phyloP scores from a whole-genome alignment of 1,284 basidiomycete species.

The Boletellus dicymbophilus region DNA sequence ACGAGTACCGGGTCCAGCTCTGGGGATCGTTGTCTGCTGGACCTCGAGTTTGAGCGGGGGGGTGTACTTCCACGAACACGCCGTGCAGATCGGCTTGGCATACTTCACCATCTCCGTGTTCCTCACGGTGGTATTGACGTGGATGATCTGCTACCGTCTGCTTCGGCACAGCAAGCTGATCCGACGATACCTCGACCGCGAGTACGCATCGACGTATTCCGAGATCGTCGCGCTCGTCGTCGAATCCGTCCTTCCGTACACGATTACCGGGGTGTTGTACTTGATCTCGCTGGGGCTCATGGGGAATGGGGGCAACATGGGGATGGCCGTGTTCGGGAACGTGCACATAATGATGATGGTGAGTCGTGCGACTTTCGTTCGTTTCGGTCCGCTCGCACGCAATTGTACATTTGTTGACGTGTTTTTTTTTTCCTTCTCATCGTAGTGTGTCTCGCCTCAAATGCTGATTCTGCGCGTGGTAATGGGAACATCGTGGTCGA shows the following conservation, averaged over 20 bases:
- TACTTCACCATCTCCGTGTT: constrained; percentile 5
- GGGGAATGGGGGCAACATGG: neutral
- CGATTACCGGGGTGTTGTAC: constrained; percentile 8
- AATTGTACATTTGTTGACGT: neutral
- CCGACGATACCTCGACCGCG: constrained; percentile 2
- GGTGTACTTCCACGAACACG: neutral
- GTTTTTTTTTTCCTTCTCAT: too few species aligned
- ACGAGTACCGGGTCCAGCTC: neutral
- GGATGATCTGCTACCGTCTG: constrained; percentile 13
- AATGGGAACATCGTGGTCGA: constrained; percentile 2
- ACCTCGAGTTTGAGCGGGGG: neutral
- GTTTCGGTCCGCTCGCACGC: neutral
- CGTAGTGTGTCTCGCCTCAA: constrained; percentile 25
- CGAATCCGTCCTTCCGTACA: constrained; percentile 14
- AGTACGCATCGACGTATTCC: constrained; percentile 7
- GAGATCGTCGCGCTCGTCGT: constrained; percentile 4
- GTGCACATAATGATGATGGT: constrained; percentile 9
- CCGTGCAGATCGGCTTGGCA: constrained; percentile 1
- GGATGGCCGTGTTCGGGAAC: neutral
- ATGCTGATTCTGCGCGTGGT: constrained; percentile 20
- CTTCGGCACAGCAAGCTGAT: constrained; percentile 1
- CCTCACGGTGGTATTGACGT: constrained; percentile 7
- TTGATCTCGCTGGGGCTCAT: constrained; percentile 3
- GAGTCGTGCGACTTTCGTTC: too few species aligned
- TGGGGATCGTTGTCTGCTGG: constrained; percentile 4